phyloP scores from a whole-genome alignment of 148 eudicot genomes.

The Camellia granthamiana region DNA sequence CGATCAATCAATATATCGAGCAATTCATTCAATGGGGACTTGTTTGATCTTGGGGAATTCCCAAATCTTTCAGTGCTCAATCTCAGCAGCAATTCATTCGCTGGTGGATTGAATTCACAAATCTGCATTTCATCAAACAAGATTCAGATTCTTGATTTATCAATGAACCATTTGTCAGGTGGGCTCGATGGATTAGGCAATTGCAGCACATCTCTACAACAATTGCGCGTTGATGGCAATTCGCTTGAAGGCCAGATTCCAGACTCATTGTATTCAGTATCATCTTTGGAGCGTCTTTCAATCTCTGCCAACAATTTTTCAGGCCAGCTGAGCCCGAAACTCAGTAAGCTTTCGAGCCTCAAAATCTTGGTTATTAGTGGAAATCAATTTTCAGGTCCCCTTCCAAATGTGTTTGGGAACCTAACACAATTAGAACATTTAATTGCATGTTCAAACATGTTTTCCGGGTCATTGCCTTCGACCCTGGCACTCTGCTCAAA shows the following conservation, averaged over 20 bases:
- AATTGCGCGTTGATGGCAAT: slow-evolving; percentile 58
- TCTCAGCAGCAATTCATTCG: slow-evolving; percentile 60
- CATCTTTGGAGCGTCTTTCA: slow-evolving; percentile 64
- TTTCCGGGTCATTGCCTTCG: slow-evolving; percentile 63
- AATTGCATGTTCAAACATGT: slow-evolving; percentile 57
- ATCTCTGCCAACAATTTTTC: slow-evolving; percentile 57
- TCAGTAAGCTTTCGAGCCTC: slow-evolving; percentile 73
- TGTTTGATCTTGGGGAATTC: slow-evolving; percentile 45
- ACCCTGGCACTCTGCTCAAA: slow-evolving; percentile 47
- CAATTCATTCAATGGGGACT: slow-evolving; percentile 60
- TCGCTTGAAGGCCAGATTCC: slow-evolving; percentile 60
- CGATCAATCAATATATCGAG: slow-evolving; percentile 53
- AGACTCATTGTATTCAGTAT: slow-evolving; percentile 47
- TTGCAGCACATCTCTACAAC: slow-evolving; percentile 56
- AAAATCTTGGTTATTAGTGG: slow-evolving; percentile 35
- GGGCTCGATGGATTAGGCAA: slow-evolving; percentile 48
- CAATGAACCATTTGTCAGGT: slow-evolving; percentile 64
- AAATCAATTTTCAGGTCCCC: slow-evolving; percentile 63
- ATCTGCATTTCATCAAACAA: slow-evolving; percentile 50
- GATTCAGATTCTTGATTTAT: slow-evolving; percentile 61
- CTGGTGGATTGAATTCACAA: slow-evolving; percentile 47
- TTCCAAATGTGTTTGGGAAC: slow-evolving; percentile 68
- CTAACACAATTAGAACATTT: slow-evolving; percentile 50
- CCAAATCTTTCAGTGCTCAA: slow-evolving; percentile 58
- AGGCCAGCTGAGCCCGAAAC: slow-evolving; percentile 54